These are phyloP conservation scores for Nothophoma quercina DNA, from an alignment of 2,329 filamentous ascomycete genomes.

Conservation along the genomic window DNA sequence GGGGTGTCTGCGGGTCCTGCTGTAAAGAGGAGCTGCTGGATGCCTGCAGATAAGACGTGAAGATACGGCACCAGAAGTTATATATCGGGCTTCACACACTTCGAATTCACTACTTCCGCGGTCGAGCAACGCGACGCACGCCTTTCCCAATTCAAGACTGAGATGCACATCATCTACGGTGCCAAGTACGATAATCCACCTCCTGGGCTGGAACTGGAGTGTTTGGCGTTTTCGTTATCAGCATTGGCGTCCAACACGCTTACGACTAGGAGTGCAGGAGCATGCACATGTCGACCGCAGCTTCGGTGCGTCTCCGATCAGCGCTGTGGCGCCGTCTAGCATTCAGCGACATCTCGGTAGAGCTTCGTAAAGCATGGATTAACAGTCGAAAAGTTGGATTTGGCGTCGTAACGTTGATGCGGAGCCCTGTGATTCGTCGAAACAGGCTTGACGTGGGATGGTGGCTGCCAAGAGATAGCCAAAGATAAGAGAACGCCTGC, in stretches of 20 bases:
- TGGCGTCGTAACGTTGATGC: slow-evolving; percentile 28
- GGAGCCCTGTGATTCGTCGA: slow-evolving; percentile 22
- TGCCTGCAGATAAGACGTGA: slow-evolving; percentile 25
- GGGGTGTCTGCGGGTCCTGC: slow-evolving; percentile 21
- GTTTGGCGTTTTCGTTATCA: slow-evolving; percentile 38
- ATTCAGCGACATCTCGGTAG: slow-evolving; percentile 10
- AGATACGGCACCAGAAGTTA: slow-evolving; percentile 30
- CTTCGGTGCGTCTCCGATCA: slow-evolving; percentile 26
- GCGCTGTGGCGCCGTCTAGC: slow-evolving; percentile 25
- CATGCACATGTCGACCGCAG: slow-evolving; percentile 23
- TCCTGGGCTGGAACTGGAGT: slow-evolving; percentile 29
- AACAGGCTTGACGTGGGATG: slow-evolving; percentile 37
- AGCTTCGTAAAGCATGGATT: slow-evolving; percentile 14
- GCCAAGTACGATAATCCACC: slow-evolving; percentile 32
- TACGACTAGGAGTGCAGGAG: slow-evolving; percentile 23
- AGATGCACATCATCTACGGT: slow-evolving; percentile 29
- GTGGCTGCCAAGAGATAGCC: slow-evolving; percentile 37
- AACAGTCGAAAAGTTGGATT: slow-evolving; percentile 8
- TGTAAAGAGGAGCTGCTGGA: slow-evolving; percentile 10
- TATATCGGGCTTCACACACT: slow-evolving; percentile 31
- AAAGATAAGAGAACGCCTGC: slow-evolving; percentile 34
- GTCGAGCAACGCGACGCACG: slow-evolving; percentile 37
- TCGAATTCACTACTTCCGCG: slow-evolving; percentile 44
- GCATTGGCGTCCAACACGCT: slow-evolving; percentile 20
- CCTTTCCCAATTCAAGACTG: slow-evolving; percentile 17